phyloP scores from a whole-genome alignment of 2,329 filamentous ascomycete species.

The Escovopsis weberi region DNA sequence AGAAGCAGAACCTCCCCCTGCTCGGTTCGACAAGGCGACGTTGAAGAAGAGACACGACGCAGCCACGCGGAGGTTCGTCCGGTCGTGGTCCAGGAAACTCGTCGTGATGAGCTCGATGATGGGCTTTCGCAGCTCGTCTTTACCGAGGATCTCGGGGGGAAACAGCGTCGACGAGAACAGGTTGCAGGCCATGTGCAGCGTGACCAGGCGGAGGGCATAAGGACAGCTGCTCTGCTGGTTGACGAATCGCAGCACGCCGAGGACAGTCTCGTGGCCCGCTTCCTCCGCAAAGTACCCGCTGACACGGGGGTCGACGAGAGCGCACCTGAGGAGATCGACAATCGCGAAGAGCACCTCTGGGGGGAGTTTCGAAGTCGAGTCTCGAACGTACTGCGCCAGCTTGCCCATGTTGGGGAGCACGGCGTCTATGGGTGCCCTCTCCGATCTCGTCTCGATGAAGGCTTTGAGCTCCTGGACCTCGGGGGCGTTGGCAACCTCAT shows the following conservation, averaged over 20 bases:
- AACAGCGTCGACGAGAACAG: slow-evolving; percentile 66
- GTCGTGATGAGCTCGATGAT: slow-evolving; percentile 58
- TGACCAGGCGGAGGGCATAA: slow-evolving; percentile 71
- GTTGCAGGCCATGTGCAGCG: slow-evolving; percentile 73
- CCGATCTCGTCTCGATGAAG: slow-evolving; percentile 53
- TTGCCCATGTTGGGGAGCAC: slow-evolving; percentile 54
- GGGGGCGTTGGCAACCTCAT: slow-evolving; percentile 35
- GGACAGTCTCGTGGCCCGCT: slow-evolving; percentile 44
- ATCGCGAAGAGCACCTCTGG: slow-evolving; percentile 59
- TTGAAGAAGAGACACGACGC: slow-evolving; percentile 79
- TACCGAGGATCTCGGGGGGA: slow-evolving; percentile 43
- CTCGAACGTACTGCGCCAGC: slow-evolving; percentile 47
- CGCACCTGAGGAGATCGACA: slow-evolving; percentile 70
- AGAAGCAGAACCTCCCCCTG: slow-evolving; percentile 27
- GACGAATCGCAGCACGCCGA: slow-evolving; percentile 43
- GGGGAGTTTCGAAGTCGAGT: slow-evolving; percentile 40
- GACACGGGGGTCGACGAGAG: slow-evolving; percentile 62
- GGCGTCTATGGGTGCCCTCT: slow-evolving; percentile 46
- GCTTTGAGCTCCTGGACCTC: slow-evolving; percentile 49
- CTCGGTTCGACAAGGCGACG: slow-evolving; percentile 55
- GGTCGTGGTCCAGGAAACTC: slow-evolving; percentile 63
- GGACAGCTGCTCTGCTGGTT: slow-evolving; percentile 44
- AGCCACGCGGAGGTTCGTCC: slow-evolving; percentile 63
- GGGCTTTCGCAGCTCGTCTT: slow-evolving; percentile 29
- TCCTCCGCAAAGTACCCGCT: slow-evolving; percentile 77